A percentile compares a stretch with the other conserved stretches of the same genome.
Evolutionary conservation across 805 yeast species (phyloP).

Genomic region (Scheffersomyces ergatensis): DNA sequence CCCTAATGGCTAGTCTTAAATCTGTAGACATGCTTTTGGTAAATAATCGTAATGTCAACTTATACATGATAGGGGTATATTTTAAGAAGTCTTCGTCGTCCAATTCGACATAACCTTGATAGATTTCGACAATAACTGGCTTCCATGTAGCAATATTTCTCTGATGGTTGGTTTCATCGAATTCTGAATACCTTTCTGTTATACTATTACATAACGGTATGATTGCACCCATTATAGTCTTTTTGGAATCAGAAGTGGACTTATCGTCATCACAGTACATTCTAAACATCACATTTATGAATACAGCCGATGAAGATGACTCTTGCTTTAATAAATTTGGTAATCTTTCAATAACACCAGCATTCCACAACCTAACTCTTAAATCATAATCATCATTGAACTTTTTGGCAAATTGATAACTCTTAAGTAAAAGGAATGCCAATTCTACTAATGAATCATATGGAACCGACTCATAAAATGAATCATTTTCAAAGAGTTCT

Average conservation of each 20-base stretch:
- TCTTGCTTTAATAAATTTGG: slow-evolving; percentile 94
- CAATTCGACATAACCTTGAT: slow-evolving; percentile 77
- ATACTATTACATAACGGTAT: slow-evolving; percentile 70
- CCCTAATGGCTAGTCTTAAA: slow-evolving; percentile 57
- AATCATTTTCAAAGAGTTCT: slow-evolving; percentile 71
- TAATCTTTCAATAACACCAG: slow-evolving; percentile 86
- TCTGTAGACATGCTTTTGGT: slow-evolving; percentile 62
- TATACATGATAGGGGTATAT: slow-evolving; percentile 61
- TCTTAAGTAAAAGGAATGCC: slow-evolving; percentile 57
- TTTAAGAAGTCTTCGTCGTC: slow-evolving; percentile 67
- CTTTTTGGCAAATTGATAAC: slow-evolving; percentile 79
- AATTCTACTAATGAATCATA: slow-evolving; percentile 58
- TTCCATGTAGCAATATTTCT: slow-evolving; percentile 83
- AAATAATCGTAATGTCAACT: slow-evolving; percentile 54
- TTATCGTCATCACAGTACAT: slow-evolving; percentile 67
- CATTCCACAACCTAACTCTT: slow-evolving; percentile 84
- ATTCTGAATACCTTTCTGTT: slow-evolving; percentile 62
- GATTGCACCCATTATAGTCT: slow-evolving; percentile 49
- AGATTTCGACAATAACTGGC: slow-evolving; percentile 87
- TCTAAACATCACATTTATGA: slow-evolving; percentile 74
- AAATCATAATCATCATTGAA: slow-evolving; percentile 89
- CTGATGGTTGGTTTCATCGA: slow-evolving; percentile 76
- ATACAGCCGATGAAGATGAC: slow-evolving; percentile 84
- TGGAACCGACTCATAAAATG: slow-evolving; percentile 69
- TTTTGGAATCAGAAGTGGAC: slow-evolving; percentile 45